A percentile compares a stretch with the other conserved stretches of the same genome.
Conservation (phyloP, 768 basidiomycete species). For the Termitomyces sp. region DNA sequence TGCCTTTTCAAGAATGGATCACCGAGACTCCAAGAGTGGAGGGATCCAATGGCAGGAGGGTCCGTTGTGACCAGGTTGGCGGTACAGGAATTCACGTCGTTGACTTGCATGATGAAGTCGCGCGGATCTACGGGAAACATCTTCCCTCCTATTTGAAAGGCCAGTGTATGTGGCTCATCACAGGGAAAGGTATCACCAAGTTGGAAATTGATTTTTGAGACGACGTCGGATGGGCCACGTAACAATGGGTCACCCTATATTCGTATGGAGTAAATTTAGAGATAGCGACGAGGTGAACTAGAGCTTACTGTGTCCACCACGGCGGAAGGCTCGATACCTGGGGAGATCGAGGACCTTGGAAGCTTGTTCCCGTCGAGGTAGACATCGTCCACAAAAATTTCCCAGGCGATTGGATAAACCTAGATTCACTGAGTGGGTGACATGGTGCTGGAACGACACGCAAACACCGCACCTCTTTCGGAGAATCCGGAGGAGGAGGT, state of each 20-base stretch:
- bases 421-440: constrained; percentile 18
- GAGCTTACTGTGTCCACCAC: constrained; percentile 63
- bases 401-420: constrained; percentile 67
- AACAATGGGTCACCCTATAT: constrained; percentile 69
- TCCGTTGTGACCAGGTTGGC: constrained; percentile 57
- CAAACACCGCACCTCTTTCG: constrained; percentile 44
- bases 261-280: not conserved
- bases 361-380: constrained; percentile 61
- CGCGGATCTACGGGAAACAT: constrained; percentile 74
- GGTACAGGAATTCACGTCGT: constrained; percentile 36
- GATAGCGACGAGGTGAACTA: not conserved
- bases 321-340: constrained; percentile 51
- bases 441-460: not conserved
- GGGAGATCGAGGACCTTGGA: constrained; percentile 46
- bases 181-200: constrained; percentile 49
- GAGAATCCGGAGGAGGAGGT: constrained; percentile 46
- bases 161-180: constrained; percentile 51
- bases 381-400: constrained; percentile 64
- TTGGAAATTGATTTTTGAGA: constrained; percentile 35
- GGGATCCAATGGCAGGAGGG: constrained; percentile 48
- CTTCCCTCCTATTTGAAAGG: too few relatives aligned
- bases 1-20: constrained; percentile 74
- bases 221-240: constrained; percentile 66
- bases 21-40: constrained; percentile 76
- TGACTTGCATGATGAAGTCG: constrained; percentile 54